Conservation (phyloP, 225 moss, liverwort and hornwort species). For the Marchantia polymorpha region DNA sequence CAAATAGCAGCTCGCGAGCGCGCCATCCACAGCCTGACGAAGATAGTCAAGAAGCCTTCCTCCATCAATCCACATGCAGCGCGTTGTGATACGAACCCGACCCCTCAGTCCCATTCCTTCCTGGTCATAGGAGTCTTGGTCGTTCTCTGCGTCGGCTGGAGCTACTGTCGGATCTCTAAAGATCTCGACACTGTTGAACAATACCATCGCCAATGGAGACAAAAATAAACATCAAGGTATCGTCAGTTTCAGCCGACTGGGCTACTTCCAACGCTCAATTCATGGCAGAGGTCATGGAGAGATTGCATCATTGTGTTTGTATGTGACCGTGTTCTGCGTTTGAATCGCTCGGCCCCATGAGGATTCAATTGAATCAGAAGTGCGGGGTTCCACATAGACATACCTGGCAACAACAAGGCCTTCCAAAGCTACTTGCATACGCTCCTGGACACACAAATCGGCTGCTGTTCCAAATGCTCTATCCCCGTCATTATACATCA, state of each 20-base stretch:
- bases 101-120: conserved; percentile 70
- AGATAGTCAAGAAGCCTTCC: conserved; percentile 74
- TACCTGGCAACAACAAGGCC: conserved; percentile 93
- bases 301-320: too few relatives aligned
- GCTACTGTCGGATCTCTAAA: conserved; percentile 46
- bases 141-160: conserved; percentile 11
- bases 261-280: neutral
- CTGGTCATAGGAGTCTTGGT: conserved; percentile 47
- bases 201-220: neutral
- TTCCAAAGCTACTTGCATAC: conserved; percentile 93
- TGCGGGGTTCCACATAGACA: neutral
- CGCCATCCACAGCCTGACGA: conserved; percentile 72
- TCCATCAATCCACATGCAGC: conserved; percentile 90
- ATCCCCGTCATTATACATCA: conserved; percentile 97
- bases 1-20: conserved; percentile 66
- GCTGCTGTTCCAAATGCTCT: conserved; percentile 97
- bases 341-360: too few relatives aligned
- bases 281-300: neutral
- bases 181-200: conserved; percentile 66
- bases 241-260: neutral
- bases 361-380: neutral
- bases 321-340: too few relatives aligned
- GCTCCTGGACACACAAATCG: conserved; percentile 86
- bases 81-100: conserved; percentile 76
- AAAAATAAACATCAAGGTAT: neutral